Percentiles rank a stretch among this genome's conserved stretches.
Conservation (phyloP, 805 yeast species). For the Saccharomyces mikatae region DNA sequence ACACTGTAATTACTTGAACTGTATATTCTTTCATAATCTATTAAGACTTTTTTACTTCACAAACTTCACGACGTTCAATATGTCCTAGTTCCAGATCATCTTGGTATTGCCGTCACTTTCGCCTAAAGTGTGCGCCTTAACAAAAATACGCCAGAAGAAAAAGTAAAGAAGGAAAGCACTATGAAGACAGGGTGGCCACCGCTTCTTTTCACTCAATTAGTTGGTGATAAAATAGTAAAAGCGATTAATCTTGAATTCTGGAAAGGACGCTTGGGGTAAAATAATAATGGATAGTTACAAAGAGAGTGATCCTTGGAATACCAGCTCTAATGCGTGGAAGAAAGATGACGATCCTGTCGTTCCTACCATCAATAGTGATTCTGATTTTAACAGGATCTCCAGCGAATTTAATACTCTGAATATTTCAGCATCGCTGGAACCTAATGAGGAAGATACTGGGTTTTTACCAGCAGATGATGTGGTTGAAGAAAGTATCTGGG, state of each 20-base stretch:
- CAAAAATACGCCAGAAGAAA: not conserved
- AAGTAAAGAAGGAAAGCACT: not conserved
- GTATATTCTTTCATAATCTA: not conserved
- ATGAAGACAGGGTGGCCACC: not conserved
- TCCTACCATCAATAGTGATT: not conserved
- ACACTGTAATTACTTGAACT: not conserved
- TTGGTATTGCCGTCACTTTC: not conserved
- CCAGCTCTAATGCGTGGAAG: not conserved
- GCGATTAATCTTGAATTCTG: not conserved
- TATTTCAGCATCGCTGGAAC: not conserved
- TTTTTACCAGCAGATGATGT: not conserved
- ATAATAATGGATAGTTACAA: conserved; percentile 5
- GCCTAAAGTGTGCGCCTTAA: not conserved
- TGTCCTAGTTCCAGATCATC: not conserved
- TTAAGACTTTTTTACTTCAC: not conserved
- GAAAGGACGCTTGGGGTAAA: not conserved
- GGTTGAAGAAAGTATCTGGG: conserved; percentile 2
- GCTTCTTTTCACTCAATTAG: not conserved
- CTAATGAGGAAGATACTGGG: not conserved
- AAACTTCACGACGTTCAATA: not conserved
- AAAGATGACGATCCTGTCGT: not conserved
- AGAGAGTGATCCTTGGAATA: conserved; percentile 10
- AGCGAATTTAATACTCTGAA: not conserved
- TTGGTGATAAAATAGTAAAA: not conserved
- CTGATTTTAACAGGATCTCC: not conserved